A percentile compares a stretch with the other conserved stretches of the same genome.
phyloP scores from a whole-genome alignment of 108 stramenopile genomes.

The Seminavis robusta region DNA sequence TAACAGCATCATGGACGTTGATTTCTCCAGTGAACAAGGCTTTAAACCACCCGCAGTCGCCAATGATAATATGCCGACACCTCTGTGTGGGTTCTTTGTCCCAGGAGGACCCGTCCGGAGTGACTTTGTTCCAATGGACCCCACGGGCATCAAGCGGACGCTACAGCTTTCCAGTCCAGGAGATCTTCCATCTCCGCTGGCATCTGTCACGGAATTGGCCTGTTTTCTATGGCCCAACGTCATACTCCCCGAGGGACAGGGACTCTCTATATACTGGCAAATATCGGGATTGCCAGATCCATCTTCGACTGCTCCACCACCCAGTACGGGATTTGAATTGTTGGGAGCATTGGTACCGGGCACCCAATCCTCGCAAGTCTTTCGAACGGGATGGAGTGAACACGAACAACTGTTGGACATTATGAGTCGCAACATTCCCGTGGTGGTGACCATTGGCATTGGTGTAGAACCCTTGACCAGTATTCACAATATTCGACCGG shows the following conservation, averaged over 20 bases:
- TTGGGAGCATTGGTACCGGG: slow-evolving; percentile 59
- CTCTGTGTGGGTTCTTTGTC: slow-evolving; percentile 57
- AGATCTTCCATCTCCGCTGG: slow-evolving; percentile 39
- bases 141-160: slow-evolving; percentile 61
- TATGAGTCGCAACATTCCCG: slow-evolving; percentile 18
- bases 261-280: slow-evolving; percentile 81
- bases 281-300: slow-evolving; percentile 8
- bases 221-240: slow-evolving; percentile 62
- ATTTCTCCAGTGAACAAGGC: too few species aligned
- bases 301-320: slow-evolving; percentile 22
- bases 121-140: slow-evolving; percentile 63
- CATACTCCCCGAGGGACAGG: slow-evolving; percentile 53
- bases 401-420: slow-evolving; percentile 54
- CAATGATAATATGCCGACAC: too few species aligned
- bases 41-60: too few species aligned
- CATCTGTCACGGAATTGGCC: slow-evolving; percentile 65
- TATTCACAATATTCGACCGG: slow-evolving; percentile 44
- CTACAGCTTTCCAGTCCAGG: slow-evolving; percentile 49
- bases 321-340: slow-evolving; percentile 67
- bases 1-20: too few species aligned
- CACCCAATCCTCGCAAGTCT: slow-evolving; percentile 55
- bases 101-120: slow-evolving; percentile 68
- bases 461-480: slow-evolving; percentile 68
- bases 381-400: slow-evolving; percentile 77
- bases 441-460: slow-evolving; percentile 62